Percentiles rank a stretch among this genome's conserved stretches.
Evolutionary conservation across 2,329 filamentous ascomycete genomes (phyloP).

Genomic region (Colletotrichum euphorbiae): DNA sequence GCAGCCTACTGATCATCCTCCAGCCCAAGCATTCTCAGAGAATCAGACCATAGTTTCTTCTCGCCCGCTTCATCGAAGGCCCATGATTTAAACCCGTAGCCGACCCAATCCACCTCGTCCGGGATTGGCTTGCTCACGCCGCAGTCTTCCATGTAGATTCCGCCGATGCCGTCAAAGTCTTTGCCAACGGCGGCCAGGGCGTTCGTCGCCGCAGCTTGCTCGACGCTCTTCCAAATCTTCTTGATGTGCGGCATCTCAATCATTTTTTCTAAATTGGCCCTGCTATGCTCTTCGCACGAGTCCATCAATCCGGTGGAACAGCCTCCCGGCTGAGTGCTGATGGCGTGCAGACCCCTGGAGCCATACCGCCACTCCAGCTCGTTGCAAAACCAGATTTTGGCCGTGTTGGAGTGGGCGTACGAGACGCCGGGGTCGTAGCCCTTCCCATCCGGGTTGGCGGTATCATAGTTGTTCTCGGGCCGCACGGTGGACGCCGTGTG

Average conservation of each 20-base stretch:
- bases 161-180: constrained; percentile 55
- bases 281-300: constrained; percentile 38
- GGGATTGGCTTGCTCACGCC: constrained; percentile 1
- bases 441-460: constrained; percentile 48
- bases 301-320: too few relatives aligned
- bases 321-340: constrained; percentile 56
- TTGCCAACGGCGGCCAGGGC: constrained; percentile 54
- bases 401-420: constrained; percentile 60
- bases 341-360: constrained; percentile 52
- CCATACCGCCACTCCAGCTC: constrained; percentile 60
- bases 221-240: constrained; percentile 35
- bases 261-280: not conserved
- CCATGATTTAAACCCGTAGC: not conserved
- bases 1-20: too few relatives aligned
- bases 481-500: constrained; percentile 51
- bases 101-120: not conserved
- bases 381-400: constrained; percentile 61
- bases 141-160: constrained; percentile 54
- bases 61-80: constrained; percentile 53
- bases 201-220: constrained; percentile 59
- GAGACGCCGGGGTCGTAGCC: constrained; percentile 48
- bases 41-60: constrained; percentile 51
- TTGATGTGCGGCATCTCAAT: not conserved
- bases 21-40: too few relatives aligned
- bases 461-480: constrained; percentile 45